Conservation (phyloP, 1,284 basidiomycete species). For the Malassezia globosa region DNA sequence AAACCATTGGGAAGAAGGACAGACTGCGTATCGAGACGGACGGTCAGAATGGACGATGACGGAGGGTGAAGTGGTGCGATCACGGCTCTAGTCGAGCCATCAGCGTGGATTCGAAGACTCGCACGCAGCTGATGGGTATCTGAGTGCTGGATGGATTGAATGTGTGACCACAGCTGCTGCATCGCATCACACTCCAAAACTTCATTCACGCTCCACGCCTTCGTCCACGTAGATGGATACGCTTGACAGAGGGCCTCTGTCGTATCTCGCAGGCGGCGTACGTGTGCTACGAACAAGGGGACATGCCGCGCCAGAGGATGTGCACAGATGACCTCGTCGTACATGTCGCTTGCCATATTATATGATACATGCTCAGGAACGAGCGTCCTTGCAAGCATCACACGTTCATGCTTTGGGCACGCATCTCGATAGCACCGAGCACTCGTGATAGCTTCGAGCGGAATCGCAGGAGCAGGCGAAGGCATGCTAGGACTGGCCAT, state of each 20-base stretch:
- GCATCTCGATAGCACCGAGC: constrained; percentile 12
- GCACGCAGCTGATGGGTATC: constrained; percentile 4
- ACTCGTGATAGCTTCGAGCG: constrained; percentile 11
- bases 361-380: too few relatives aligned
- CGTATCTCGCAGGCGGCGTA: constrained; percentile 7
- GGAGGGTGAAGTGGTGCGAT: not conserved
- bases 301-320: constrained; percentile 16
- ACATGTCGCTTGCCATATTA: too few relatives aligned
- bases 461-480: not conserved
- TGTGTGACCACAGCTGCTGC: not conserved
- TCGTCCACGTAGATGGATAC: constrained; percentile 7
- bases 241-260: not conserved
- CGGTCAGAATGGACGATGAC: not conserved
- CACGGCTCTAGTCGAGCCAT: constrained; percentile 4
- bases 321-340: not conserved
- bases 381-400: too few relatives aligned
- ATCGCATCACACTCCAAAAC: constrained; percentile 5
- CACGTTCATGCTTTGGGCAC: too few relatives aligned
- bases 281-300: constrained; percentile 11
- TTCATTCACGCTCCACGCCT: not conserved
- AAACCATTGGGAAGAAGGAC: not conserved
- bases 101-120: constrained; percentile 4
- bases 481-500: too few relatives aligned
- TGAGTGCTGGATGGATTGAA: constrained; percentile 5
- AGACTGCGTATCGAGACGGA: constrained; percentile 12